Conservation (phyloP, 306 rosid species). For the Spatholobus suberectus region DNA sequence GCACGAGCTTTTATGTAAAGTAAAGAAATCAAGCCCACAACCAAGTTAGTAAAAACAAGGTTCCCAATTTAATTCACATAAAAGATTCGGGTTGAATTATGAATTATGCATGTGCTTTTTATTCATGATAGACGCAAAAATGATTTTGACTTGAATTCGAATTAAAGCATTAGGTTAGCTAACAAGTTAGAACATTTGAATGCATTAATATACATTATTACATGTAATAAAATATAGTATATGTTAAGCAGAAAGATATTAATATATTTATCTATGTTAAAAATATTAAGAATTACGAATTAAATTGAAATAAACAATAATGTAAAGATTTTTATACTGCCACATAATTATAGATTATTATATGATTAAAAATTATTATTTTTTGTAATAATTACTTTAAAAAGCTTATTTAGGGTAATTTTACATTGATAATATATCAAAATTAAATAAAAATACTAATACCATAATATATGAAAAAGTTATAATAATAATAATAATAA, state of each 20-base stretch:
- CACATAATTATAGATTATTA: background rate
- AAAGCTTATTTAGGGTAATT: no score
- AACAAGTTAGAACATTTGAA: constrained; percentile 15
- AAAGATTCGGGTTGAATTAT: constrained; percentile 11
- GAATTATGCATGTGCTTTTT: background rate
- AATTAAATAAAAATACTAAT: no score
- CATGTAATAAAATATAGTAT: background rate
- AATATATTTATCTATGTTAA: no score
- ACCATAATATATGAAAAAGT: no score
- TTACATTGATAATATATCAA: no score
- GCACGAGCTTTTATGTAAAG: background rate
- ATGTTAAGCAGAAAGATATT: no score
- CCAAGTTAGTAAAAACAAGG: background rate
- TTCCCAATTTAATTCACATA: constrained; percentile 27
- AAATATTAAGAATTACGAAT: no score
- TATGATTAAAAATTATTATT: background rate
- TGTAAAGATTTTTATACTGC: no score
- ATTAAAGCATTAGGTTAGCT: constrained; percentile 28
- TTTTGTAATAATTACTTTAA: no score
- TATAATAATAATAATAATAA: no score
- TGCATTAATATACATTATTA: background rate
- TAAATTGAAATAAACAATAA: no score
- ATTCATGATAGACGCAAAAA: background rate
- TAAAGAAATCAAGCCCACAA: background rate
- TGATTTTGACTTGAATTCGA: constrained; percentile 25